Evolutionary conservation across 2,329 filamentous ascomycete genomes (phyloP).

Genomic region (Penicillium brasilianum): DNA sequence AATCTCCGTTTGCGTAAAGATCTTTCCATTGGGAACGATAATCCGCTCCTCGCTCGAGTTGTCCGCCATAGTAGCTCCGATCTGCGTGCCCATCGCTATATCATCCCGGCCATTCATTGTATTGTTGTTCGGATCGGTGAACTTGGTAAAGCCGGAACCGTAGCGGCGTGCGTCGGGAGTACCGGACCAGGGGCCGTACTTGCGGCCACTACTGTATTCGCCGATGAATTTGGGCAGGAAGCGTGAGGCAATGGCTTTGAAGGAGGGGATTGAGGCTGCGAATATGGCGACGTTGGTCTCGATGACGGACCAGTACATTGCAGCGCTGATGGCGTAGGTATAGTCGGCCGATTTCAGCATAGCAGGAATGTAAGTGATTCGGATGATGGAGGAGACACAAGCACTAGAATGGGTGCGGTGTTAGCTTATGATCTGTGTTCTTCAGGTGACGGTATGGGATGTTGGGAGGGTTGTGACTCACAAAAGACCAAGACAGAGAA

Average conservation of each 20-base stretch:
- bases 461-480: constrained; percentile 19
- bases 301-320: constrained; percentile 54
- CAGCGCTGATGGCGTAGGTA: constrained; percentile 45
- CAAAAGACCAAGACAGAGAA: constrained; percentile 59
- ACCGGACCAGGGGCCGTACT: constrained; percentile 33
- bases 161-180: constrained; percentile 25
- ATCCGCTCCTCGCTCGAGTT: constrained; percentile 38
- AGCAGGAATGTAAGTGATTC: constrained; percentile 52
- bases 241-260: constrained; percentile 47
- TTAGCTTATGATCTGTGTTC: not conserved
- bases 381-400: constrained; percentile 54
- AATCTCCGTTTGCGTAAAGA: constrained; percentile 39
- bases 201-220: constrained; percentile 37
- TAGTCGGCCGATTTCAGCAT: constrained; percentile 47
- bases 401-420: constrained; percentile 37
- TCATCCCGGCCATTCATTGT: constrained; percentile 27
- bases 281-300: constrained; percentile 51
- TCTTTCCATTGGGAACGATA: constrained; percentile 38
- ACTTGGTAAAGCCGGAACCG: constrained; percentile 36
- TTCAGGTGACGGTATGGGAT: not conserved
- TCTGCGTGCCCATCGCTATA: constrained; percentile 29
- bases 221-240: constrained; percentile 51
- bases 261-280: constrained; percentile 50
- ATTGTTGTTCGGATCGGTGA: constrained; percentile 28
- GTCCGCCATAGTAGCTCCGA: constrained; percentile 22